Evolutionary conservation across 768 basidiomycete genomes (phyloP).

Genomic region (Panaeolus papilionaceus): DNA sequence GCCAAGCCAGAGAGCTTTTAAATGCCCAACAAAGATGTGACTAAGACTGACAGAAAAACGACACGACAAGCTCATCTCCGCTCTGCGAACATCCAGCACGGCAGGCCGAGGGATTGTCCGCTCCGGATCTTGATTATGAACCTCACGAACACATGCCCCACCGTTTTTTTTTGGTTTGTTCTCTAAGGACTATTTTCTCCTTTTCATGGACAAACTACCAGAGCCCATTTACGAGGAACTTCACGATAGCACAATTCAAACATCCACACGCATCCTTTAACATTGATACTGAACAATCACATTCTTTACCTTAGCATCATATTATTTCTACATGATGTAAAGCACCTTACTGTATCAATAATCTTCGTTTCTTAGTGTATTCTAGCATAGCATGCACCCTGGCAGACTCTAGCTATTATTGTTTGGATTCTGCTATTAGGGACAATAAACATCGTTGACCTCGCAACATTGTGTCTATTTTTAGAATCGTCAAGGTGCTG

Average conservation of each 20-base stretch:
- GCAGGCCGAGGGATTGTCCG: not conserved
- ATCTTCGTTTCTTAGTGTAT: not conserved
- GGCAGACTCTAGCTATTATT: too few species aligned
- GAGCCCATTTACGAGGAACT: not conserved
- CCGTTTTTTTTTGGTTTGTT: not conserved
- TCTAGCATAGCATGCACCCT: not conserved
- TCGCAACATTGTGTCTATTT: not conserved
- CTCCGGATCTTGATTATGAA: not conserved
- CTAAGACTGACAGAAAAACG: not conserved
- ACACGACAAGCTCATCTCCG: not conserved
- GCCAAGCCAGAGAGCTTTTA: constrained; percentile 41
- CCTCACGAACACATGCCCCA: not conserved
- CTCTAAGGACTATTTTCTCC: not conserved
- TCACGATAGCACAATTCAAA: not conserved
- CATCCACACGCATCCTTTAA: not conserved
- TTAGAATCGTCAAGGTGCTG: not conserved
- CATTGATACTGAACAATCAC: not conserved
- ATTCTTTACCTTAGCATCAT: constrained; percentile 1
- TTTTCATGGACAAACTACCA: not conserved
- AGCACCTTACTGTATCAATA: not conserved
- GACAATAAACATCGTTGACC: not conserved
- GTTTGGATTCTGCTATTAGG: not conserved
- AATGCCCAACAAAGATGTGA: not conserved
- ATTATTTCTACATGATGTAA: constrained; percentile 2
- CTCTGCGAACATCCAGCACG: not conserved